Evolutionary conservation across 2,329 filamentous ascomycete genomes (phyloP), one percentile per base, ranked within the genome.

Genomic region (Calonectria fujianensis): DNA sequence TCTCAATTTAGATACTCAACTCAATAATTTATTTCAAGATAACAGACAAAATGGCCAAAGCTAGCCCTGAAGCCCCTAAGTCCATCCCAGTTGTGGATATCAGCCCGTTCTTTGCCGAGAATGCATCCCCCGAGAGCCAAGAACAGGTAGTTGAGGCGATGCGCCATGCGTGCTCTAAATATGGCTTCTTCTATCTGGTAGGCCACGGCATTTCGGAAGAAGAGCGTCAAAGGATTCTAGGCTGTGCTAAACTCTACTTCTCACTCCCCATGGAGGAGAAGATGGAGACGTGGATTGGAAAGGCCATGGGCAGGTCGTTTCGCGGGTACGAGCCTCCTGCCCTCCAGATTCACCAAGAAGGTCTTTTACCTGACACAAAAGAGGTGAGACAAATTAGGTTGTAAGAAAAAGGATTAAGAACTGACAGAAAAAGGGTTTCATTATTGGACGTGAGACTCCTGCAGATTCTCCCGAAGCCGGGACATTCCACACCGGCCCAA

Each of bases 221-320:
- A 54, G 51, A 54, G 29, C 27, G 51, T 8, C 14, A 18, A 18
- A 32, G 7, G 29, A 54, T 54, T 20, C 51, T 54, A 7, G 51
- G 9, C 11, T 54, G 51, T 29, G 51, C 51, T 7, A 54, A 54
- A 10, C 51, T 54, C 7, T 54, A 54, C 16, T 54, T 54, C 18
- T 54, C 51, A 1, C 51, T 54, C n/a, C 24, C 51, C 27, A 32
- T 32, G 29, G 51, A 54, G 27, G 51, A 54, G 14, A 54, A 54
- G 51, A 54, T 54, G 51, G 51, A 54, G 29, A 54, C 51, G 1
- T 54, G 51, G 51, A 54, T 54, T 20, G 51, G 51, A 16, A 54
- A 54, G 51, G 51, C 51, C 14, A 54, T 54, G 51, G 51, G 51
- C 16, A 54, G 51, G 14, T 54, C 51, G 14, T 54, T 54, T 31